A percentile compares a stretch with the other conserved stretches of the same genome.
Evolutionary conservation across 2,329 filamentous ascomycete genomes (phyloP).

Genomic region (Aspergillus sp.): DNA sequence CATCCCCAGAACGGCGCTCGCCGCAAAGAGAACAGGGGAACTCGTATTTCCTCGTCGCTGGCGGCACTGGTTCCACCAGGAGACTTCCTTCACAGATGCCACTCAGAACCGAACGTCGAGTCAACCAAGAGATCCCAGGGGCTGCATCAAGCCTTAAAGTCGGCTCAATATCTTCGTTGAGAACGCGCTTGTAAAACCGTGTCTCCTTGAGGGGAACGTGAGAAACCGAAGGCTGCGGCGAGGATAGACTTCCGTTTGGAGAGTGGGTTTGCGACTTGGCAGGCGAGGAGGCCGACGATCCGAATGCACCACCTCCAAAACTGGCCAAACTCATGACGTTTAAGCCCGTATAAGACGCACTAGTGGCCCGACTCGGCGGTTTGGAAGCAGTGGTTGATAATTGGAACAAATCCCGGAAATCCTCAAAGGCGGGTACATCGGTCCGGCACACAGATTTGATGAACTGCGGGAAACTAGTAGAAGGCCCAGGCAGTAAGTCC

Average conservation of each 20-base stretch:
- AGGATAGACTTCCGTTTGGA: conserved; percentile 42
- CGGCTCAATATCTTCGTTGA: conserved; percentile 91
- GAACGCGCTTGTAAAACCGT: conserved; percentile 86
- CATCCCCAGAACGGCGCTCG: conserved; percentile 69
- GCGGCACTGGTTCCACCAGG: conserved; percentile 82
- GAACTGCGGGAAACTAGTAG: conserved; percentile 76
- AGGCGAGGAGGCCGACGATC: conserved; percentile 60
- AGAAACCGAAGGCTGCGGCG: conserved; percentile 45
- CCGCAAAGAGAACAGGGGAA: conserved; percentile 83
- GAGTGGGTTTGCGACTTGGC: conserved; percentile 60
- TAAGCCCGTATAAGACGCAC: conserved; percentile 66
- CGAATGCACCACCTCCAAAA: conserved; percentile 45
- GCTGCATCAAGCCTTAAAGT: conserved; percentile 86
- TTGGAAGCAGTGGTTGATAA: conserved; percentile 61
- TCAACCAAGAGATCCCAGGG: conserved; percentile 90
- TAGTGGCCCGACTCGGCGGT: conserved; percentile 66
- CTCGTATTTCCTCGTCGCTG: conserved; percentile 52
- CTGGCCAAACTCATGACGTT: conserved; percentile 58
- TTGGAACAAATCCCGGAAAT: conserved; percentile 76
- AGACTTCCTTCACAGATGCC: conserved; percentile 82
- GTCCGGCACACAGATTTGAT: conserved; percentile 79
- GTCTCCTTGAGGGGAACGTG: conserved; percentile 73
- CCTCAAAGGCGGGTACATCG: conserved; percentile 77
- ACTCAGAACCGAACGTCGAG: conserved; percentile 77
- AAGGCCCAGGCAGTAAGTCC: conserved; percentile 61